These are phyloP conservation scores for Teunomyces funiuensis DNA, from an alignment of 805 yeast species.

Conservation along the genomic window DNA sequence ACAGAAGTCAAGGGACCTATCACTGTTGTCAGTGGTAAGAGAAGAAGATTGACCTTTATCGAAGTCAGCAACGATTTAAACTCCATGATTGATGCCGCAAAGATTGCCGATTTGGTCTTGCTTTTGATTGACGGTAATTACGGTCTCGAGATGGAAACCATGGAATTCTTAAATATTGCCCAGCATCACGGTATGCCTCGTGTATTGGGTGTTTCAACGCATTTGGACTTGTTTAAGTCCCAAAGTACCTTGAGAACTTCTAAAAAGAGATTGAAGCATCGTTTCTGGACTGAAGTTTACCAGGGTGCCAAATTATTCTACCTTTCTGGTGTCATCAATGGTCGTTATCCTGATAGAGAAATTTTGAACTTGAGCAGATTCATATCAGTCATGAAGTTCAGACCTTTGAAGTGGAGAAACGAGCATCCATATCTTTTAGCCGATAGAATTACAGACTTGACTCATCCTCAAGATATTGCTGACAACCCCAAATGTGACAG, in stretches of 20 bases:
- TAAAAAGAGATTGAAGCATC: conserved; percentile 84
- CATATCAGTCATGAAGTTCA: conserved; percentile 94
- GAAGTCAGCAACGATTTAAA: conserved; percentile 92
- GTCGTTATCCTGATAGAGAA: conserved; percentile 97
- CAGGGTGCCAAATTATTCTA: conserved; percentile 96
- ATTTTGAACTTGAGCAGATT: conserved; percentile 88
- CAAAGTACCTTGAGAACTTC: conserved; percentile 88
- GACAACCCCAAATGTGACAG: conserved; percentile 82
- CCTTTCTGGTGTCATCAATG: conserved; percentile 92
- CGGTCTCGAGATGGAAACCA: conserved; percentile 99
- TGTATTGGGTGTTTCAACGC: conserved; percentile 92
- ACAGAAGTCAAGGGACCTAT: conserved; percentile 92
- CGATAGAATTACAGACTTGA: conserved; percentile 89
- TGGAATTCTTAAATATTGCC: conserved; percentile 95
- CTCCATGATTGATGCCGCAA: conserved; percentile 95
- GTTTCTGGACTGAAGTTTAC: conserved; percentile 99
- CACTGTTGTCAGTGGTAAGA: conserved; percentile 93
- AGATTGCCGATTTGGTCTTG: conserved; percentile 88
- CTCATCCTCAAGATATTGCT: conserved; percentile 84
- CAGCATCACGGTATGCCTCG: conserved; percentile 99
- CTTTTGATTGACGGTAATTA: conserved; percentile 93
- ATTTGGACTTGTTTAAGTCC: conserved; percentile 87
- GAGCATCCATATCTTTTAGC: conserved; percentile 94
- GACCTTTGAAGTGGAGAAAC: conserved; percentile 99
- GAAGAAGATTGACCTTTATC: conserved; percentile 86